Evolutionary conservation across 495 filamentous ascomycete genomes (phyloP).

Genomic region (Penicillium simplicissimum): DNA sequence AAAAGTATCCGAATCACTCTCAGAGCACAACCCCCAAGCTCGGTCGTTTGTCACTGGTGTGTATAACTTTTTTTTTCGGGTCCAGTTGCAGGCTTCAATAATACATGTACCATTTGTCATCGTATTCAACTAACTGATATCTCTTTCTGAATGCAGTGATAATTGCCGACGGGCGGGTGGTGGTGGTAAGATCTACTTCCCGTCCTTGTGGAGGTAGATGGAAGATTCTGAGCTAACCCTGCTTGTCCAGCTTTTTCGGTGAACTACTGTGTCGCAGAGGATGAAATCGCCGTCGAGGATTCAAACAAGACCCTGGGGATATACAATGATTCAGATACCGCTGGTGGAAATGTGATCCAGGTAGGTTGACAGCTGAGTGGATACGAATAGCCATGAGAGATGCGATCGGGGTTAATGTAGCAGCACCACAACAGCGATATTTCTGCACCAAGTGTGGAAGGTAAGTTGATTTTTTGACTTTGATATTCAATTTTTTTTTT

Average conservation of each 20-base stretch:
- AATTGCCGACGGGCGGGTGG: constrained; percentile 26
- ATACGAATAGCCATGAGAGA: too few relatives aligned
- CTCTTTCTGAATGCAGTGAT: constrained; percentile 7
- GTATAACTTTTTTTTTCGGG: background rate
- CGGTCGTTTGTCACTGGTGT: constrained; percentile 33
- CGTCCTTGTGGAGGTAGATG: background rate
- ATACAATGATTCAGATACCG: constrained; percentile 10
- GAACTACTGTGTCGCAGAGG: constrained; percentile 26
- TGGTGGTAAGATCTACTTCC: constrained; percentile 16
- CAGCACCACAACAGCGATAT: constrained; percentile 16
- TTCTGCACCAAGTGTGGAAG: constrained; percentile 37
- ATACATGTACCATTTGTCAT: too few relatives aligned
- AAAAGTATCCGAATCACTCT: constrained; percentile 32
- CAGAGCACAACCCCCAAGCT: constrained; percentile 19
- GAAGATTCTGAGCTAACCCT: background rate
- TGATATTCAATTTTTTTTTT: too few relatives aligned
- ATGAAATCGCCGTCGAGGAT: constrained; percentile 27
- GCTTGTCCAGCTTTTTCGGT: constrained; percentile 25
- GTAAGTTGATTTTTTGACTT: constrained; percentile 7
- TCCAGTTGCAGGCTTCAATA: too few relatives aligned
- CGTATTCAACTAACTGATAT: background rate
- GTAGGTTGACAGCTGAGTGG: background rate
- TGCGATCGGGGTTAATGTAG: constrained; percentile 6
- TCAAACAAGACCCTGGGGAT: constrained; percentile 11
- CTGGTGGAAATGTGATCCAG: constrained; percentile 16